Evolutionary conservation across 2,329 filamentous ascomycete species (phyloP).

Genomic region (Cladosporium halotolerans): DNA sequence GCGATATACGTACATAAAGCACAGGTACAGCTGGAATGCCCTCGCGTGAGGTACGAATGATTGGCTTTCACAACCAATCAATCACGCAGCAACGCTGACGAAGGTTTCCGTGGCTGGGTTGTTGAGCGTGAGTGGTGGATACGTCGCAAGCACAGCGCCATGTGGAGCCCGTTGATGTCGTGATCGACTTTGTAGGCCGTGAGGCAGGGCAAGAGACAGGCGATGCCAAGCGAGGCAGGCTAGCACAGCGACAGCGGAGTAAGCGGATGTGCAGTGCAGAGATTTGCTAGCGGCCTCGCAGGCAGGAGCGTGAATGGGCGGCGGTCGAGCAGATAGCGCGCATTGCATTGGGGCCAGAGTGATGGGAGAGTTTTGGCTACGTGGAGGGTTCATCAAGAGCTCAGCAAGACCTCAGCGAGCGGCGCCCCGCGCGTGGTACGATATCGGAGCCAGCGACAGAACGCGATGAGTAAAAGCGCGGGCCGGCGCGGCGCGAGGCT

Average conservation of each 20-base stretch:
- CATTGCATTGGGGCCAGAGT: background rate
- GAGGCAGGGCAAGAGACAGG: background rate
- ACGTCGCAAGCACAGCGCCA: background rate
- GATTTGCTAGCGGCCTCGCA: conserved; percentile 1
- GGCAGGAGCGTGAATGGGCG: background rate
- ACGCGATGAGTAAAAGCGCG: background rate
- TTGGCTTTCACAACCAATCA: too few species aligned
- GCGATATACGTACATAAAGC: too few species aligned
- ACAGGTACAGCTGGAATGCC: too few species aligned
- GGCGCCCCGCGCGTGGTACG: background rate
- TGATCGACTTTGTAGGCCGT: background rate
- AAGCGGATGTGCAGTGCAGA: background rate
- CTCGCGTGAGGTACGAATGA: too few species aligned
- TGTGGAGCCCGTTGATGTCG: background rate
- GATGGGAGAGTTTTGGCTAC: background rate
- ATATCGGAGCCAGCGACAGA: background rate
- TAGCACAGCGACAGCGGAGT: background rate
- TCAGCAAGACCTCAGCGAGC: background rate
- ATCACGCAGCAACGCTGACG: too few species aligned
- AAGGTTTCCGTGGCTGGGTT: too few species aligned
- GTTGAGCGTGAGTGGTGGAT: too few species aligned
- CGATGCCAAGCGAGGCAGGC: background rate
- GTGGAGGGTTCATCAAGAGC: background rate
- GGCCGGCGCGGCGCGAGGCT: background rate
- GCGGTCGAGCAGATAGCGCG: background rate